Base-by-base conservation (phyloP, 2,329 filamentous ascomycete species). In the Pyricularia sp. region DNA sequence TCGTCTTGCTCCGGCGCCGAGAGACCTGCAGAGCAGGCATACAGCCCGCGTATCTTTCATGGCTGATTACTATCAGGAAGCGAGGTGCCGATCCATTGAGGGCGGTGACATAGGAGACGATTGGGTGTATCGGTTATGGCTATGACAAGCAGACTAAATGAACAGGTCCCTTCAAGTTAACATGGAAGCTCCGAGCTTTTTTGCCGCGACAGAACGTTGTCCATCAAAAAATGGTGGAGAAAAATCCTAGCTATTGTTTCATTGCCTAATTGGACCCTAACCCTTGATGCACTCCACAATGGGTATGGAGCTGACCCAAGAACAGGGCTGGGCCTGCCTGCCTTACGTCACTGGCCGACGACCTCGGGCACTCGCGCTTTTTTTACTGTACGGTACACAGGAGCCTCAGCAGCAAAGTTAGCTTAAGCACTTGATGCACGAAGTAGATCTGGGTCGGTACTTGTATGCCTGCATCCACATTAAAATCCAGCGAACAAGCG, bases 41-140 rank as follows among this genome's bases (percentile, higher is more conserved):
- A 72, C 68, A 3, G 68, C 70, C 28, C 71, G 71, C 6, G 71
- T 23, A 55, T 71, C 69, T 42, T 67, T 70, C 73, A 74, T 74
- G 50, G 12, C 36, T 42, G 14, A 58, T 20, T 9, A 50, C 1
- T n/a, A 50, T 6, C 20, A 50, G 42, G 17, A 50, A n/a, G 2
- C 42, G 7, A n/a, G 42, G n/a, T 50, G 2, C 5, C 17, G 17
- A 50, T n/a, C 17, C 42, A 50, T 50, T 17, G 42, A 50, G 42
- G 42, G 42, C 42, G 42, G 42, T 50, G 4, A 7, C 2, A 9
- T n/a, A 20, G 1, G 17, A n/a, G 42, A 50, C 17, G 42, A 50
- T 7, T 50, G 20, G 20, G 42, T 20, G 42, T 50, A 50, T 50
- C 42, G 20, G 17, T 20, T n/a, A n/a, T 7, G 17, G 36, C 17